Percentiles rank a stretch among this genome's conserved stretches.
phyloP scores from a whole-genome alignment of 768 basidiomycete species.

The Psilocybe sp. region DNA sequence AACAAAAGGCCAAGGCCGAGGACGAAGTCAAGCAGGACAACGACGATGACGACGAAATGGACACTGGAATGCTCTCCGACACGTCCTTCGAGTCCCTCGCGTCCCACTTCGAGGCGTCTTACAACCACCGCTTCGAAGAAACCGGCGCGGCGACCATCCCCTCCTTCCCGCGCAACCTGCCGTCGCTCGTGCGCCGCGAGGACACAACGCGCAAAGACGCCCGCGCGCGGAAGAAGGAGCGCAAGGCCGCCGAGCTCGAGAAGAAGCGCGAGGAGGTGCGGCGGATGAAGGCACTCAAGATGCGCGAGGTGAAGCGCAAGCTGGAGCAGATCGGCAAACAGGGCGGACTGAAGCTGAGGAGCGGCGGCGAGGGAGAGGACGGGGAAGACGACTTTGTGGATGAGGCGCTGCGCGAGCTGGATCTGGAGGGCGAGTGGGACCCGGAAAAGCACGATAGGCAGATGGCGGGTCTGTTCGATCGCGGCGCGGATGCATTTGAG shows the following conservation, averaged over 20 bases:
- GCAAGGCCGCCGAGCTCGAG: conserved; percentile 75
- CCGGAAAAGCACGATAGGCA: conserved; percentile 79
- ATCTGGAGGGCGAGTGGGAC: conserved; percentile 93
- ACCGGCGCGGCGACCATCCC: conserved; percentile 54
- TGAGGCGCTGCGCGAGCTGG: conserved; percentile 63
- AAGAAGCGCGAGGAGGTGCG: conserved; percentile 79
- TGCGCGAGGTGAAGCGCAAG: conserved; percentile 75
- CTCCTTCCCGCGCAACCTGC: conserved; percentile 75
- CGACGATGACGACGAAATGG: conserved; percentile 51
- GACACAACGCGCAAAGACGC: conserved; percentile 83
- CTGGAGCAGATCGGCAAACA: conserved; percentile 71
- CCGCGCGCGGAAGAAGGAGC: conserved; percentile 70
- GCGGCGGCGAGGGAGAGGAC: conserved; percentile 29
- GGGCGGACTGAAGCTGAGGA: conserved; percentile 52
- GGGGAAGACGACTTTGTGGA: conserved; percentile 26
- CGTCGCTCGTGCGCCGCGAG: conserved; percentile 62
- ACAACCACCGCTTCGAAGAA: conserved; percentile 98
- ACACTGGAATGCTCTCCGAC: conserved; percentile 32
- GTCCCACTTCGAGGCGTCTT: conserved; percentile 91
- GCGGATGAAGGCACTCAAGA: conserved; percentile 79
- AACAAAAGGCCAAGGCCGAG: conserved; percentile 31
- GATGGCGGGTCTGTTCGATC: conserved; percentile 69
- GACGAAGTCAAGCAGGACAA: conserved; percentile 19
- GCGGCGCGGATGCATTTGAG: conserved; percentile 24
- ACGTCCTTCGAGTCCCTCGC: conserved; percentile 80